Conservation (phyloP, 1,284 basidiomycete species). For the Mycena sp. region DNA sequence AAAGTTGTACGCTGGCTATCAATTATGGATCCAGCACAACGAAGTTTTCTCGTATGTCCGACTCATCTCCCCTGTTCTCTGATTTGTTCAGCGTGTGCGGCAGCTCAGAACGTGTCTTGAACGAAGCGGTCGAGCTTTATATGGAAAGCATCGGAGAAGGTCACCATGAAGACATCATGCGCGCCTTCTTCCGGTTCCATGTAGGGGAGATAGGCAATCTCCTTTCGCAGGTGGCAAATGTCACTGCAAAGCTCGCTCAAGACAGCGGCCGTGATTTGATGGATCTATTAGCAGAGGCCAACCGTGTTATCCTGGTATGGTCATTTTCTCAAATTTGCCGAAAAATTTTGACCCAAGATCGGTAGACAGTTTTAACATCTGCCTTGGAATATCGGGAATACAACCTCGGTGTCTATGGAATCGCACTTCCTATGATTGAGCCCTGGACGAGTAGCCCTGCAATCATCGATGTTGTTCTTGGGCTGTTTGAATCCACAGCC, state of each 20-base stretch:
- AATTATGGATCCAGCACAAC: conserved; percentile 89
- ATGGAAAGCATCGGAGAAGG: conserved; percentile 67
- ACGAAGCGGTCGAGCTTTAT: conserved; percentile 71
- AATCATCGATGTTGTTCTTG: conserved; percentile 76
- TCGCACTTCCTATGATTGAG: conserved; percentile 75
- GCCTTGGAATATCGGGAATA: conserved; percentile 80
- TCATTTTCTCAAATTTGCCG: neutral
- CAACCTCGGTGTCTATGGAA: conserved; percentile 79
- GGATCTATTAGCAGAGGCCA: conserved; percentile 72
- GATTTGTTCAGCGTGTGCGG: neutral
- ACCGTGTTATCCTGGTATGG: conserved; percentile 72
- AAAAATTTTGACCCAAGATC: conserved; percentile 4
- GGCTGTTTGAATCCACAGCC: conserved; percentile 78
- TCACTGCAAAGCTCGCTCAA: conserved; percentile 52
- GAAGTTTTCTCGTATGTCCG: conserved; percentile 67
- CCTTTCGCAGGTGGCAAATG: conserved; percentile 61
- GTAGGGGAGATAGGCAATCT: conserved; percentile 69
- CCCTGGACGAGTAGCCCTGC: conserved; percentile 85
- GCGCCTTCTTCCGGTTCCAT: conserved; percentile 86
- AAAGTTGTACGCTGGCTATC: conserved; percentile 84
- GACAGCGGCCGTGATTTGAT: conserved; percentile 52
- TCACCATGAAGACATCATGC: conserved; percentile 79
- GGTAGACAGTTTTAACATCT: conserved; percentile 76
- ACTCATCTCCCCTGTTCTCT: too few species aligned
- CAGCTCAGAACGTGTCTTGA: conserved; percentile 61